Base-by-base conservation (phyloP, 2,329 filamentous ascomycete species). In the Lasiodiplodia sp. region DNA sequence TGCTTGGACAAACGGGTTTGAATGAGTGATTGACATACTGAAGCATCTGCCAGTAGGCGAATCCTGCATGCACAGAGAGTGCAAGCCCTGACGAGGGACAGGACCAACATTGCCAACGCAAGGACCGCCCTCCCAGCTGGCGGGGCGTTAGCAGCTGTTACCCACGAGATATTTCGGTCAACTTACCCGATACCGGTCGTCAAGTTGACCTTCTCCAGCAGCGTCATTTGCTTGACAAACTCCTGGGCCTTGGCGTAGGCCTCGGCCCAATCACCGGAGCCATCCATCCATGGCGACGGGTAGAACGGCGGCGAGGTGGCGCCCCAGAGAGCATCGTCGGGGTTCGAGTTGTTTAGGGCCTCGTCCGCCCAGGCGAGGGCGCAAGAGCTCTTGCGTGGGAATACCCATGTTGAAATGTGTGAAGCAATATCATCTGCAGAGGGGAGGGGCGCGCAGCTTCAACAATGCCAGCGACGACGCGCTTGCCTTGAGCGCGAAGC, bases 191-290 rank as follows among this genome's bases (percentile, higher is more conserved):
- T 88, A 78, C 95, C 95, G 0, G 94, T 97, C 2, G 95, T 98
- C 72, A 99, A 79, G 79, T 98, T 98, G 80, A 98, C 93, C 83
- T 97, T 97, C 79, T 97, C 94, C 12, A 89, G 77, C 47, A 97
- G 85, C 0, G 93, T 97, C 80, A 97, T 82, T 77, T 94, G 89
- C 11, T 91, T 91, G 56, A 97, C 93, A 75, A 97, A 95, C 2
- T 85, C 87, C 72, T 87, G 88, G 1, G 94, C 94, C 78, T 91
- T 90, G 23, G 81, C 82, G 73, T 97, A 94, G 49, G 93, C 93
- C 7, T 88, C 86, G 66, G 87, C 85, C 94, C 94, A 97, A 55
- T 75, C 77, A 12, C 91, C 92, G 6, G 87, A 78, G 21, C 92
- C 91, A 71, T 92, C 87, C 82, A 91, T 91, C 93, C 94, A 97